A percentile compares a stretch with the other conserved stretches of the same genome.
These are phyloP conservation scores for Colletotrichum sp. DNA, from an alignment of 2,329 filamentous ascomycete genomes.

Conservation along the genomic window DNA sequence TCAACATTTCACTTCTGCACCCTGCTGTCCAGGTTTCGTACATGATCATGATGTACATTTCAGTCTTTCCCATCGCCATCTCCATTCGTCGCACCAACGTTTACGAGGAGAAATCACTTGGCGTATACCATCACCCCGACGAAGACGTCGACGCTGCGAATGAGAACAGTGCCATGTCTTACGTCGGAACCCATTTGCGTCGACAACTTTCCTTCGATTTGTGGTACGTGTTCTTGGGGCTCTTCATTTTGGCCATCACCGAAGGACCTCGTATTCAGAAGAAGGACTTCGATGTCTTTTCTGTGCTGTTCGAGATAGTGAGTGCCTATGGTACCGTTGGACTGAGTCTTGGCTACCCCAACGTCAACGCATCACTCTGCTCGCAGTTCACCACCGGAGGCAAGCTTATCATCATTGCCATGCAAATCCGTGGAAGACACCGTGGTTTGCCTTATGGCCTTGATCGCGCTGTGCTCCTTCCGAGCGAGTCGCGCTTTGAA, in stretches of 20 bases:
- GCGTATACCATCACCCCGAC: conserved; percentile 66
- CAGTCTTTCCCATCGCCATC: conserved; percentile 95
- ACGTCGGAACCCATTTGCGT: conserved; percentile 89
- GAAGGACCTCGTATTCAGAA: conserved; percentile 76
- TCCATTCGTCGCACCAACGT: conserved; percentile 94
- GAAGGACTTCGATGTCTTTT: conserved; percentile 70
- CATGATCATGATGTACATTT: conserved; percentile 99
- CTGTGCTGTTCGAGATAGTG: conserved; percentile 82
- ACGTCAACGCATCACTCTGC: conserved; percentile 79
- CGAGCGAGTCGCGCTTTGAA: conserved; percentile 60
- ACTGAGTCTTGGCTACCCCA: conserved; percentile 81
- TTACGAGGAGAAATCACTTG: conserved; percentile 89
- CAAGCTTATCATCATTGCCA: conserved; percentile 72
- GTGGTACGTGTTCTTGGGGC: conserved; percentile 94
- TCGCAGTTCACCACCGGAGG: conserved; percentile 79
- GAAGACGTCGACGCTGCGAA: conserved; percentile 54
- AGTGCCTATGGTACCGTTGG: conserved; percentile 96
- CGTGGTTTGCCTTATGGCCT: conserved; percentile 72
- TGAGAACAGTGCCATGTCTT: conserved; percentile 71
- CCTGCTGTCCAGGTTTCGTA: conserved; percentile 94
- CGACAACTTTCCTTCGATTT: conserved; percentile 95
- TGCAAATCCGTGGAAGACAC: conserved; percentile 74
- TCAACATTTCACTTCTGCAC: conserved; percentile 80
- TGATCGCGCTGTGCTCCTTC: conserved; percentile 65
- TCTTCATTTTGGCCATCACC: conserved; percentile 90